Conservation (phyloP, 2,329 filamentous ascomycete species). For the Tolypocladium ovalisporum region DNA sequence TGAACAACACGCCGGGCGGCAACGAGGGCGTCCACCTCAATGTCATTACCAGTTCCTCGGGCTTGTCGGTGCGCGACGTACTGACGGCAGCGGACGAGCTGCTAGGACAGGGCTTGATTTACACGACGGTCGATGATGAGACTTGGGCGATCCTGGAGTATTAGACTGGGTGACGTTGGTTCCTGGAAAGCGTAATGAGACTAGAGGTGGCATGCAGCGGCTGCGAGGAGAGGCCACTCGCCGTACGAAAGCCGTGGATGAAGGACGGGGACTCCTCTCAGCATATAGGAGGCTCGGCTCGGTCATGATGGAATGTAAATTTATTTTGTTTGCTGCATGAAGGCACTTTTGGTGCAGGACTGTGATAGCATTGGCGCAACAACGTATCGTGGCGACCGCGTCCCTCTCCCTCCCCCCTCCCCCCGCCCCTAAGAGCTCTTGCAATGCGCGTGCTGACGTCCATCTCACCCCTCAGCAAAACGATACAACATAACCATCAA, state of each 20-base stretch:
- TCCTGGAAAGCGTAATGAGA: neutral
- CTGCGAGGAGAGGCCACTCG: neutral
- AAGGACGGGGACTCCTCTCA: neutral
- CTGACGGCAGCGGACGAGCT: constrained; percentile 74
- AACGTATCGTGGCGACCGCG: no score
- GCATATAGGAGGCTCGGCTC: neutral
- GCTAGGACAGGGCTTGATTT: constrained; percentile 62
- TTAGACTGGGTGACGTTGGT: neutral
- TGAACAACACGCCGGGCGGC: constrained; percentile 56
- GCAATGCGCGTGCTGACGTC: no score
- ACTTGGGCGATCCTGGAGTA: constrained; percentile 77
- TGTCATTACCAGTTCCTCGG: constrained; percentile 55
- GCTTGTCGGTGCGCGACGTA: constrained; percentile 60
- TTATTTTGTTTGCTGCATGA: neutral
- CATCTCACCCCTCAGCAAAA: no score
- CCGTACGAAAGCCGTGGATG: neutral
- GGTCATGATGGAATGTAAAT: neutral
- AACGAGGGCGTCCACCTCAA: constrained; percentile 80
- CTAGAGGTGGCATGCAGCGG: neutral
- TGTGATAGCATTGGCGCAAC: no score
- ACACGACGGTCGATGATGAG: constrained; percentile 83
- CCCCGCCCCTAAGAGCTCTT: no score
- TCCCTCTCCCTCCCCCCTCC: no score
- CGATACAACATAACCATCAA: neutral
- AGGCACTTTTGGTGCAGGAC: no score